Evolutionary conservation across 2,329 filamentous ascomycete species (phyloP), one percentile per base, ranked within the genome.

Genomic region (Pseudogymnoascus sp.): DNA sequence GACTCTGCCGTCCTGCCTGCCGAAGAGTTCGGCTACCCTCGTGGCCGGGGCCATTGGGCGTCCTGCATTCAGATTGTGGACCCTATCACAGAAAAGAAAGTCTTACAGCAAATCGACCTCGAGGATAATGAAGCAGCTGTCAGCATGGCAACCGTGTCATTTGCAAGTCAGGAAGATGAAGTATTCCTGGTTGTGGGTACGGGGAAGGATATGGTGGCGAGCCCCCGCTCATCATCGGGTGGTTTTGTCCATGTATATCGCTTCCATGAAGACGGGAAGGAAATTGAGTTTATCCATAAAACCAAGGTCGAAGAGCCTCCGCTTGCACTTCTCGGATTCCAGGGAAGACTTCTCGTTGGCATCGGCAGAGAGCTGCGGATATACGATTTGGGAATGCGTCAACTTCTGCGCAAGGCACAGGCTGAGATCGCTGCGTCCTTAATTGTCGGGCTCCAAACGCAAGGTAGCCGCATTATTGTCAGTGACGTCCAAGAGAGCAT

Each of bases 51-150:
- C 19, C 89, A 93, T 67, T 99, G 95, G 95, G 91, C 95, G 42
- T 97, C 93, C 9, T 97, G 93, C 75, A 93, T 99, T 68, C 92
- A 91, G 71, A 84, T 97, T 19, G 83, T 99, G 17, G 95, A 99
- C 71, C 93, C 95, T 0, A 74, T 93, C 2, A 83, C 80, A 15
- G 84, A 89, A 59, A 93, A 95, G 70, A 76, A 78, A 3, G 88
- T 96, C 1, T 75, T 95, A 4, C 87, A 90, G 67, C 92, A 86
- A 0, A 80, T 97, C 44, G 88, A 97, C 64, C 77, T 99, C 0
- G 88, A 89, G 60, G 88, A 95, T 42, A 97, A 99, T 69, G 93
- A 97, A 75, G 91, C 92, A 17, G 92, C 93, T 23, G 88, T 96
- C 64, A 96, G 91, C 72, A 85, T 92, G 66, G 88, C 90, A 4